Evolutionary conservation across 495 filamentous ascomycete genomes (phyloP).

Genomic region (Penicillium roqueforti): DNA sequence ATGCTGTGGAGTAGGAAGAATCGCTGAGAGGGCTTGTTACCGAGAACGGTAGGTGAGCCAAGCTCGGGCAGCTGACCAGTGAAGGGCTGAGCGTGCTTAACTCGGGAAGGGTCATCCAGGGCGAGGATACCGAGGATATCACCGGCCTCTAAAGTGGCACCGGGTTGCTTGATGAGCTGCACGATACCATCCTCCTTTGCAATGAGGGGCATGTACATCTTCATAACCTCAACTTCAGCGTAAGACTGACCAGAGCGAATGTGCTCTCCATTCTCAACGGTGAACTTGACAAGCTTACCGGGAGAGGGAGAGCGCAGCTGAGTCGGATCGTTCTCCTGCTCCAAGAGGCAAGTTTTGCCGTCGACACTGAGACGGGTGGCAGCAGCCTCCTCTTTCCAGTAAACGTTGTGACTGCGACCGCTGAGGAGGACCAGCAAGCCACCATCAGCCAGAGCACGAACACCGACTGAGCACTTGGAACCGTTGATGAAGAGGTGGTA

Average conservation of each 20-base stretch:
- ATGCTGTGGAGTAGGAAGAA: conserved; percentile 74
- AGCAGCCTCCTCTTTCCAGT: conserved; percentile 98
- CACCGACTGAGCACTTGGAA: conserved; percentile 90
- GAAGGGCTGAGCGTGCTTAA: conserved; percentile 98
- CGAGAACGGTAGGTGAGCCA: conserved; percentile 78
- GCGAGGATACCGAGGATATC: conserved; percentile 98
- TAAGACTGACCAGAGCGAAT: conserved; percentile 89
- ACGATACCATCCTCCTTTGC: conserved; percentile 97
- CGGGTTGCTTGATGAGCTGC: conserved; percentile 98
- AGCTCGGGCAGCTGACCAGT: conserved; percentile 84
- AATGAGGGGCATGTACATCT: conserved; percentile 99
- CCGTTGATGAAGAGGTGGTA: conserved; percentile 99
- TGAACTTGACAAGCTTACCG: conserved; percentile 98
- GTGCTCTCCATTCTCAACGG: conserved; percentile 94
- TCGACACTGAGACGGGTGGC: conserved; percentile 95
- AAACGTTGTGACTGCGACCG: conserved; percentile 93
- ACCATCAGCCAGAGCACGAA: conserved; percentile 89
- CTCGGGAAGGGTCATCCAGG: conserved; percentile 90
- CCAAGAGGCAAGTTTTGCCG: conserved; percentile 93
- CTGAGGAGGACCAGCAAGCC: conserved; percentile 87
- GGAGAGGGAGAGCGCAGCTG: conserved; percentile 93
- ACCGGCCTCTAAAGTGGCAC: conserved; percentile 94
- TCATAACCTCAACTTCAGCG: conserved; percentile 99
- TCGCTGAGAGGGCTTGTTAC: conserved; percentile 86
- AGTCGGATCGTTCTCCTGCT: conserved; percentile 98